Evolutionary conservation across 768 basidiomycete species (phyloP).

Genomic region (Mycena indigotica): DNA sequence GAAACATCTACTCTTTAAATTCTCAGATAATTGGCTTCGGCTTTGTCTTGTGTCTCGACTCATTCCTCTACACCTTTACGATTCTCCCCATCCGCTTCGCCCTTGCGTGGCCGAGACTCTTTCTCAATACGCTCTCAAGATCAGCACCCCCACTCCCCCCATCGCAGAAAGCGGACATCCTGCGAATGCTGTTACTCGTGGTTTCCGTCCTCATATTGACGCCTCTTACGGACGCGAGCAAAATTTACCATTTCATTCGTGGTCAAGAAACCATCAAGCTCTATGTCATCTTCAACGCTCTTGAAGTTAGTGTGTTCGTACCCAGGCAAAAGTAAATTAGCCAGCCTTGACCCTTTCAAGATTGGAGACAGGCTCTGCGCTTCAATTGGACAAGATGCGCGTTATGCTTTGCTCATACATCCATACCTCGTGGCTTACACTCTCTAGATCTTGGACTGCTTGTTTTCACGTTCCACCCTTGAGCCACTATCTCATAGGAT

Average conservation of each 20-base stretch:
- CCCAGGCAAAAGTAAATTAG: too few species aligned
- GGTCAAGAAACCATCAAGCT: constrained; percentile 99
- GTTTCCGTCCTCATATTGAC: constrained; percentile 74
- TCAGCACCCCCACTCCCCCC: constrained; percentile 67
- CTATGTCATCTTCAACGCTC: constrained; percentile 97
- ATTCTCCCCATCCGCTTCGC: constrained; percentile 89
- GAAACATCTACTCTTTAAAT: not conserved
- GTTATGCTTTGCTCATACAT: not conserved
- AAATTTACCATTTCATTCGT: constrained; percentile 96
- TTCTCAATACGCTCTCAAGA: constrained; percentile 50
- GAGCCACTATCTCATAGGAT: constrained; percentile 66
- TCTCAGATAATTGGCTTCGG: constrained; percentile 87
- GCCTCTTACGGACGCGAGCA: constrained; percentile 90
- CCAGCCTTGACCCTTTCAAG: constrained; percentile 47
- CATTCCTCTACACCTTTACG: constrained; percentile 97
- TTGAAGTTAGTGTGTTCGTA: constrained; percentile 74
- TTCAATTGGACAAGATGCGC: constrained; percentile 88
- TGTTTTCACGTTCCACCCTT: constrained; percentile 92
- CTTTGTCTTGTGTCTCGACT: constrained; percentile 90
- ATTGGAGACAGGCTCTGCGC: constrained; percentile 94
- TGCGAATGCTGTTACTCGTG: constrained; percentile 77
- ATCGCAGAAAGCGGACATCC: constrained; percentile 89
- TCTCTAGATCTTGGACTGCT: constrained; percentile 76
- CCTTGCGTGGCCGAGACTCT: constrained; percentile 61
- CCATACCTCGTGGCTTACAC: not conserved